Evolutionary conservation across 1,284 basidiomycete species (phyloP).

Genomic region (Schizophyllum commune): DNA sequence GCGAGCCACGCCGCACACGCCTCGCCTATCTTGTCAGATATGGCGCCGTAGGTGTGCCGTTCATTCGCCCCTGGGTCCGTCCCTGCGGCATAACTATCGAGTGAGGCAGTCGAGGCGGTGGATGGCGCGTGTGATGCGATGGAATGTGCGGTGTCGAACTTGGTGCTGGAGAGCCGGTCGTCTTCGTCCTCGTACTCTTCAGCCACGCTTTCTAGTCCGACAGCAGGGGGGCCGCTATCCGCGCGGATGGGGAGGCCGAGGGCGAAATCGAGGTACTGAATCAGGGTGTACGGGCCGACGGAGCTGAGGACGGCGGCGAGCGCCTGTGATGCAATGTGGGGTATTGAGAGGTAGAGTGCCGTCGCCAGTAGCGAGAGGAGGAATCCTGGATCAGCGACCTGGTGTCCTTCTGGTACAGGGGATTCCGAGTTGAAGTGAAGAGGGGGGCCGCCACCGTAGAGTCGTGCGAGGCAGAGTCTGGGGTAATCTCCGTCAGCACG

Average conservation of each 20-base stretch:
- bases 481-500: slow-evolving; percentile 6
- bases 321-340: slow-evolving; percentile 69
- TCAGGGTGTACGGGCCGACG: slow-evolving; percentile 73
- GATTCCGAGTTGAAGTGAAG: slow-evolving; percentile 49
- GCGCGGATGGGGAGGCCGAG: slow-evolving; percentile 57
- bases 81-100: not conserved
- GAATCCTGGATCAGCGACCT: slow-evolving; percentile 76
- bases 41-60: slow-evolving; percentile 60
- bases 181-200: slow-evolving; percentile 32
- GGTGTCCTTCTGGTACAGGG: slow-evolving; percentile 42
- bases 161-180: slow-evolving; percentile 10
- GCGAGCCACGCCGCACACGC: slow-evolving; percentile 84
- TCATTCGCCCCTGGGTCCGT: slow-evolving; percentile 4
- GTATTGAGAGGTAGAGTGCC: slow-evolving; percentile 80
- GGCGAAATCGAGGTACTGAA: slow-evolving; percentile 79
- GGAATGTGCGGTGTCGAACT: slow-evolving; percentile 5
- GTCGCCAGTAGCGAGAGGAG: slow-evolving; percentile 84
- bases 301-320: slow-evolving; percentile 67
- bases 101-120: not conserved
- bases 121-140: not conserved
- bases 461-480: slow-evolving; percentile 75
- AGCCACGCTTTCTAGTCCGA: slow-evolving; percentile 66
- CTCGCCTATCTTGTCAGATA: slow-evolving; percentile 88
- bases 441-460: slow-evolving; percentile 81
- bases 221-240: slow-evolving; percentile 33